Conservation (phyloP, 2,329 filamentous ascomycete genomes). For the Sclerotinia minor region DNA sequence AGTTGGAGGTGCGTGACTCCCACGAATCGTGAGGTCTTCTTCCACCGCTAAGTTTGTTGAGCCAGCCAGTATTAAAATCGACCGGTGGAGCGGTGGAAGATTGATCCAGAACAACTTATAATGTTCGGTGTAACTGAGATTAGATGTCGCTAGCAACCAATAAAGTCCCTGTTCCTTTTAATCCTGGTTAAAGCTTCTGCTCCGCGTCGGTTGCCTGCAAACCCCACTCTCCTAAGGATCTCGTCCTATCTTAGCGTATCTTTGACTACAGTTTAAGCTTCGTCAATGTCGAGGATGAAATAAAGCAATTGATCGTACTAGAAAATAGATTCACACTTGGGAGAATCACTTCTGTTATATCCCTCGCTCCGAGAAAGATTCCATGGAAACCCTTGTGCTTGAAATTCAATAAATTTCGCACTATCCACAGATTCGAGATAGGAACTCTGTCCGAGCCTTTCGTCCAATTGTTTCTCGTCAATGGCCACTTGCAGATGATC, state of each 20-base stretch:
- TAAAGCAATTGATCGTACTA: neutral
- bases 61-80: constrained; percentile 15
- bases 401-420: neutral
- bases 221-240: constrained; percentile 17
- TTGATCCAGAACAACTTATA: constrained; percentile 23
- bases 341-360: neutral
- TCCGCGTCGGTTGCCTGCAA: constrained; percentile 9
- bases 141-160: constrained; percentile 21
- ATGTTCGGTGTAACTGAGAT: constrained; percentile 19
- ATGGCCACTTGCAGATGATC: constrained; percentile 6
- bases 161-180: constrained; percentile 12
- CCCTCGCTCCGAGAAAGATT: neutral
- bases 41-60: constrained; percentile 20
- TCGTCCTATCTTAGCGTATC: constrained; percentile 21
- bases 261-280: neutral
- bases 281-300: neutral
- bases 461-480: constrained; percentile 3
- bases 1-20: neutral
- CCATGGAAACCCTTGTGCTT: neutral
- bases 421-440: neutral
- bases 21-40: constrained; percentile 4
- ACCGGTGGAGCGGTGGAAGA: constrained; percentile 17
- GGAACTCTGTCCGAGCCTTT: neutral
- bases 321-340: neutral
- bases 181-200: constrained; percentile 17